A percentile compares a stretch with the other conserved stretches of the same genome.
Conservation (phyloP, 352 stramenopile species). For the Phytophthora niederhauseri region DNA sequence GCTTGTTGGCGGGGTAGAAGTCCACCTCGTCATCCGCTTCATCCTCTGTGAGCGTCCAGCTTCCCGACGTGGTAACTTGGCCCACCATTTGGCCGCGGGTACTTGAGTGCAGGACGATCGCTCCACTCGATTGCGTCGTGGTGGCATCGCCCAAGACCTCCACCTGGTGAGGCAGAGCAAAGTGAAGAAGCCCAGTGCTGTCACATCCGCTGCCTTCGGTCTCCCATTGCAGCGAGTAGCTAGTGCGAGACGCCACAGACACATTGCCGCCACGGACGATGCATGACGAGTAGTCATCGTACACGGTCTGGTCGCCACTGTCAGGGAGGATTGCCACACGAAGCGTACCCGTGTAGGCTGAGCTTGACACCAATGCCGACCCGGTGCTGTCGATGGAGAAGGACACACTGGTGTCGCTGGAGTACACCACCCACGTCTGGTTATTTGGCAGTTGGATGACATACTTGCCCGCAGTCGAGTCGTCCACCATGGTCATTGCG, state of each 20-base stretch:
- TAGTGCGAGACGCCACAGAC: constrained; percentile 55
- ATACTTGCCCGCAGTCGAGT: constrained; percentile 58
- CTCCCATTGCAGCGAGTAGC: constrained; percentile 73
- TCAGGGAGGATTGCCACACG: constrained; percentile 64
- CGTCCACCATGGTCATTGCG: constrained; percentile 50
- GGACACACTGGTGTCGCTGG: constrained; percentile 42
- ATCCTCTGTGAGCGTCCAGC: constrained; percentile 62
- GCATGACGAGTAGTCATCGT: constrained; percentile 68
- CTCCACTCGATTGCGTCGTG: constrained; percentile 28
- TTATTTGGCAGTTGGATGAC: constrained; percentile 62
- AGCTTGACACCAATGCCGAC: constrained; percentile 46
- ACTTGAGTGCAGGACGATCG: constrained; percentile 58
- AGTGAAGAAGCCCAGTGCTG: constrained; percentile 62
- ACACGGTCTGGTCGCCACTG: constrained; percentile 41
- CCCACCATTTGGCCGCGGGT: constrained; percentile 67
- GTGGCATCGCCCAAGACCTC: constrained; percentile 38
- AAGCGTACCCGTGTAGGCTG: constrained; percentile 57
- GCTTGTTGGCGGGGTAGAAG: constrained; percentile 60
- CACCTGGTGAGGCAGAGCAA: constrained; percentile 72
- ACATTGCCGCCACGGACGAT: constrained; percentile 57
- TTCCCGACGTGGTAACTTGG: constrained; percentile 42
- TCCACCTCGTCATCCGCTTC: constrained; percentile 58
- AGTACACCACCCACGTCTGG: constrained; percentile 82
- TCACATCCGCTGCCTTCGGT: constrained; percentile 56
- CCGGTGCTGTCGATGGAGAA: constrained; percentile 52